phyloP scores from a whole-genome alignment of 2,329 filamentous ascomycete genomes.

The Pseudopyrenochaeta lycopersici region DNA sequence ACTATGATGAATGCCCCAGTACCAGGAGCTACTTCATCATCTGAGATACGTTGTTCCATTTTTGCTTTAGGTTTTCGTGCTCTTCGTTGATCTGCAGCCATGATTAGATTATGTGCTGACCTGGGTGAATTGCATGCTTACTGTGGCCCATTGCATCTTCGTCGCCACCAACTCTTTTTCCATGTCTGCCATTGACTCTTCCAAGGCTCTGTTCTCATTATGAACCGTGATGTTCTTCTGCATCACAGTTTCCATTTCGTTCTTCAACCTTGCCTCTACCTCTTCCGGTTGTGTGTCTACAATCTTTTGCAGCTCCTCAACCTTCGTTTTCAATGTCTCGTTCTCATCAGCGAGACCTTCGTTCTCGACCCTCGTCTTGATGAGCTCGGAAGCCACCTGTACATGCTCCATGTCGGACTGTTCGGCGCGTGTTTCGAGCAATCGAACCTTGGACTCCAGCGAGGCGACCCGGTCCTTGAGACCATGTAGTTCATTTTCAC shows the following conservation, averaged over 20 bases:
- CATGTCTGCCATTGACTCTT: conserved; percentile 90
- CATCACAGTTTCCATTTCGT: conserved; percentile 91
- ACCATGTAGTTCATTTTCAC: conserved; percentile 80
- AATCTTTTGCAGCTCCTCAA: conserved; percentile 82
- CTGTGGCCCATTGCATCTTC: conserved; percentile 96
- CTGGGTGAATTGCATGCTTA: conserved; percentile 58
- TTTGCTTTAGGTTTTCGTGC: conserved; percentile 59
- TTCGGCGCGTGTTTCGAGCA: conserved; percentile 87
- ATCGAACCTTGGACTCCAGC: conserved; percentile 79
- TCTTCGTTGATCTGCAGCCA: conserved; percentile 56
- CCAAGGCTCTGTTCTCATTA: conserved; percentile 86
- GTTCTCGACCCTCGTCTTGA: conserved; percentile 92
- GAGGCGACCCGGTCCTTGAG: conserved; percentile 66
- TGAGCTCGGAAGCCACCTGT: conserved; percentile 86
- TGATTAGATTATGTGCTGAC: conserved; percentile 23
- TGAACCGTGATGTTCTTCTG: conserved; percentile 92
- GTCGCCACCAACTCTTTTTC: conserved; percentile 91
- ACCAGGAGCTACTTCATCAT: conserved; percentile 51
- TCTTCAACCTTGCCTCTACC: conserved; percentile 81
- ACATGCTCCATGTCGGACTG: conserved; percentile 91
- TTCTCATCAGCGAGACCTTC: conserved; percentile 89
- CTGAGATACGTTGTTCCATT: conserved; percentile 57
- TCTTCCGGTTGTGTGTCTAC: conserved; percentile 91
- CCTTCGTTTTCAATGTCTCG: conserved; percentile 84
- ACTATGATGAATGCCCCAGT: conserved; percentile 18